Conservation (phyloP, 2,329 filamentous ascomycete genomes). For the Fusarium pseudoanthophilum region DNA sequence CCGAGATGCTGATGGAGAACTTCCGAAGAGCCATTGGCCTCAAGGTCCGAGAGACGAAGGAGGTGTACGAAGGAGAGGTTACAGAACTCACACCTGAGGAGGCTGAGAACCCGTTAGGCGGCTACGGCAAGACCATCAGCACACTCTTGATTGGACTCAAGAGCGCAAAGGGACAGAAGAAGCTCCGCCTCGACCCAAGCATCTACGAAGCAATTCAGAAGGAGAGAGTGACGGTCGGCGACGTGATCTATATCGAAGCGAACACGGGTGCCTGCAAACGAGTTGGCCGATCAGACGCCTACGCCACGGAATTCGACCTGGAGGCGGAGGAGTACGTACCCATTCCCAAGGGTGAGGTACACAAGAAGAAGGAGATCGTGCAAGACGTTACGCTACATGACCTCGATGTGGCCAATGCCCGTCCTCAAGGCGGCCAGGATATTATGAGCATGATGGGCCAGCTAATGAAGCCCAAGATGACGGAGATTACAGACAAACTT, state of each 20-base stretch:
- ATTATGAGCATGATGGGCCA: constrained; percentile 99
- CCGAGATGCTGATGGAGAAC: constrained; percentile 98
- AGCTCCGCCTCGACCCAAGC: constrained; percentile 93
- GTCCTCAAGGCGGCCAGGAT: constrained; percentile 96
- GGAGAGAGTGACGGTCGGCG: constrained; percentile 93
- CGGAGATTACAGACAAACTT: constrained; percentile 98
- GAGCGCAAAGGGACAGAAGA: constrained; percentile 96
- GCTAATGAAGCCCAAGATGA: constrained; percentile 99
- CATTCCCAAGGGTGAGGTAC: constrained; percentile 97
- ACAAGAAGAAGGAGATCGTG: constrained; percentile 99
- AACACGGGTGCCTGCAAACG: constrained; percentile 99
- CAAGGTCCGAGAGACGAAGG: constrained; percentile 97
- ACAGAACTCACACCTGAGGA: constrained; percentile 98
- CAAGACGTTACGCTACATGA: constrained; percentile 98
- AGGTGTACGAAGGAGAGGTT: constrained; percentile 99
- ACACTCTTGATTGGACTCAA: constrained; percentile 94
- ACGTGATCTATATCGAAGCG: constrained; percentile 99
- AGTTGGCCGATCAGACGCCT: constrained; percentile 94
- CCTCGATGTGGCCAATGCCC: constrained; percentile 92
- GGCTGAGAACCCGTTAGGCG: constrained; percentile 95
- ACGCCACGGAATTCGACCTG: constrained; percentile 97
- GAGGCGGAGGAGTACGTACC: constrained; percentile 99
- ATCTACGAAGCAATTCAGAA: constrained; percentile 99
- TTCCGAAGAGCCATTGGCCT: constrained; percentile 96
- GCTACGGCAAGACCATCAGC: constrained; percentile 97